These are phyloP conservation scores for Gossypium schwendimanii DNA, from an alignment of 441 rosid species.

Conservation along the genomic window DNA sequence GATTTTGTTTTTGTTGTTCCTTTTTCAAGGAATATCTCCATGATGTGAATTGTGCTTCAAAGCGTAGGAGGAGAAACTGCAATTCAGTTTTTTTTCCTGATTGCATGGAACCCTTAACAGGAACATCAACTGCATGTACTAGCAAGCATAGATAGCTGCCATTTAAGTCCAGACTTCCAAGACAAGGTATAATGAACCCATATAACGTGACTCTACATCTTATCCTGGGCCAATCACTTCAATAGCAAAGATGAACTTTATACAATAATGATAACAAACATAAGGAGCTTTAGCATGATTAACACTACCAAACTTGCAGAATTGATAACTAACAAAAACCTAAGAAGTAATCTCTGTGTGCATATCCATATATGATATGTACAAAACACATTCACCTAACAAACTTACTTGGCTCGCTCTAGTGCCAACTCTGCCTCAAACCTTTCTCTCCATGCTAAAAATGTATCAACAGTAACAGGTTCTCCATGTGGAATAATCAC, in stretches of 20 bases:
- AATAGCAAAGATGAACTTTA: background rate
- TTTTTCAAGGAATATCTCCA: background rate
- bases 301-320: background rate
- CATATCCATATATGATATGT: background rate
- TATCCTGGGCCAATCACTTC: background rate
- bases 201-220: background rate
- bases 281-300: background rate
- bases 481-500: conserved; percentile 94
- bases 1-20: background rate
- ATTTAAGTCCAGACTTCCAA: background rate
- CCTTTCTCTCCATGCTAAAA: conserved; percentile 95
- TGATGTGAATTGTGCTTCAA: background rate
- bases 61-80: background rate
- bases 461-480: conserved; percentile 87
- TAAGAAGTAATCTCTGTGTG: background rate
- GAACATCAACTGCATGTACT: background rate
- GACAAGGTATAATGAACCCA: background rate
- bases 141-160: background rate
- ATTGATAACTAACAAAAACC: background rate
- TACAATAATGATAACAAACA: background rate
- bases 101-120: background rate
- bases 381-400: background rate
- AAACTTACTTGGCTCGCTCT: conserved; percentile 89
- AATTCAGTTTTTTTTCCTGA: background rate
- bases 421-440: conserved; percentile 95